Conservation (phyloP, 148 eudicot genomes). For the Persicaria tinctoria region DNA sequence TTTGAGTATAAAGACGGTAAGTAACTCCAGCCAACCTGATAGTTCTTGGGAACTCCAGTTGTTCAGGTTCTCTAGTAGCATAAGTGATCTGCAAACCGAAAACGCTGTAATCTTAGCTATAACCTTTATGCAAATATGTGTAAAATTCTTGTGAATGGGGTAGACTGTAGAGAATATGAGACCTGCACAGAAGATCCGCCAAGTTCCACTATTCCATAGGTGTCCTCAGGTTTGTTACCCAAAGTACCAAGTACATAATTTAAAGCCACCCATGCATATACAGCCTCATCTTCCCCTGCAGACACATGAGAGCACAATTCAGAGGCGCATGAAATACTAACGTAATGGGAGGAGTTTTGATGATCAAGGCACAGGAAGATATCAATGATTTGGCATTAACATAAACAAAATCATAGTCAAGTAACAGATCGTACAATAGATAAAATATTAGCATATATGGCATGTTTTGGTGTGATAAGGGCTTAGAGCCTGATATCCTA, state of each 20-base stretch:
- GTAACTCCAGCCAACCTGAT: conserved; percentile 39
- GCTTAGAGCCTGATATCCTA: background rate
- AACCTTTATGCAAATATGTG: background rate
- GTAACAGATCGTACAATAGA: background rate
- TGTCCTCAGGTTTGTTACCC: conserved; percentile 35
- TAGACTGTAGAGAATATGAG: background rate
- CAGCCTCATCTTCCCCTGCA: conserved; percentile 35
- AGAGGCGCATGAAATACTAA: background rate
- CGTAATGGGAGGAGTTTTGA: background rate
- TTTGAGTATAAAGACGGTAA: conserved; percentile 38
- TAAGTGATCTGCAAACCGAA: conserved; percentile 30
- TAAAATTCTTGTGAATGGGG: background rate
- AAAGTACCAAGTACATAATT: conserved; percentile 45
- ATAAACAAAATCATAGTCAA: background rate
- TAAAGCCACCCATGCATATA: conserved; percentile 45
- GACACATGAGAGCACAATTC: background rate
- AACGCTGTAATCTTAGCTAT: background rate
- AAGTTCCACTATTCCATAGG: conserved; percentile 39
- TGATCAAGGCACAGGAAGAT: conserved; percentile 6
- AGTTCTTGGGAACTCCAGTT: conserved; percentile 19
- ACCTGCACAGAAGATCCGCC: conserved; percentile 52
- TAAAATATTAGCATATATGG: background rate
- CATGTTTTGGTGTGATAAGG: background rate
- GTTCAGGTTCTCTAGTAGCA: conserved; percentile 26
- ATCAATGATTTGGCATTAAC: background rate